Evolutionary conservation across 148 eudicot genomes (phyloP), one percentile per base, ranked within the genome.

Genomic region (Rhododendron williamsianum): DNA sequence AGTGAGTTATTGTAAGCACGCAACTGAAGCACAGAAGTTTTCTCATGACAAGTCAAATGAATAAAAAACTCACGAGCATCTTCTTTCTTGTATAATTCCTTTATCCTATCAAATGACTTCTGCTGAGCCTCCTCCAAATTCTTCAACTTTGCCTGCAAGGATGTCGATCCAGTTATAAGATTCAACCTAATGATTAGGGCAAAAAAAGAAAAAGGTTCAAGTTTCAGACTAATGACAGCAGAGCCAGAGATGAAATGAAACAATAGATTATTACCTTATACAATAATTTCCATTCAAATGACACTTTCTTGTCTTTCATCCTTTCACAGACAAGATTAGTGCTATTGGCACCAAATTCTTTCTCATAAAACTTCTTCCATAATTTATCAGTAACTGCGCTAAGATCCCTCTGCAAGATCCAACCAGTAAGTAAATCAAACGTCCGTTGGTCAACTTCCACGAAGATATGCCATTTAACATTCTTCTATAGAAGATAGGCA

Each of bases 311-410:
- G 43, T 83, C 43, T 82, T 81, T 88, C 96, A 97, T 91, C 83
- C 89, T 94, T 86, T 90, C 90, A 67, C 89, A 33, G 19, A 91
- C 96, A 48, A 21, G 43, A 81, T 91, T 87, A 78, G 88, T 81
- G 86, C 84, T 86, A 45, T 90, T 86, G 25, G 67, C 87, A 85
- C 95, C 95, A 89, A 97, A 97, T 56, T 91, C 80, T 48, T 11
- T 52, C 89, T 83, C 87, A 82, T 93, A 97, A 85, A 92, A 94
- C 76, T 83, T 91, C 93, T 90, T 95, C 99, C 99, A 97, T n/a
- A 97, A 76, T 76, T 86, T 90, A 92, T 95, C 89, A 69, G 99
- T 95, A 48, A 93, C 88, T 4, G 92, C 93, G 87, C 94, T 97
- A 71, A 95, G 91, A 92, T 97, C 98, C 87, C 95, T 93, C 99